phyloP scores from a whole-genome alignment of 2,329 filamentous ascomycete genomes.

The Orbilia javanica region DNA sequence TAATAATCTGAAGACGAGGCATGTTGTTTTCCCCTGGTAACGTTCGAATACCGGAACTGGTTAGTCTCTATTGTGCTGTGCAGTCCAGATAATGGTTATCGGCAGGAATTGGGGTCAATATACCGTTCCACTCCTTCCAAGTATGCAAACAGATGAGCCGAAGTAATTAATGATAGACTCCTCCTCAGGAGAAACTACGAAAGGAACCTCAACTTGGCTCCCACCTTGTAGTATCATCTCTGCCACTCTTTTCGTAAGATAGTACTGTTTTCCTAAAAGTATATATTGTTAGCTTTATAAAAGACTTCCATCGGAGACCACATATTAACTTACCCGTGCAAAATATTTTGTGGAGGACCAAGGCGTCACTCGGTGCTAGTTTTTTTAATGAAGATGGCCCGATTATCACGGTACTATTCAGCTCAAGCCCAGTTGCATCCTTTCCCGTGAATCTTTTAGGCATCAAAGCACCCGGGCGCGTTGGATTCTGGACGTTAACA shows the following conservation, averaged over 20 bases:
- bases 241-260: conserved; percentile 9
- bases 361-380: neutral
- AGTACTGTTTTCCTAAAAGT: conserved; percentile 23
- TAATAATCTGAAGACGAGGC: conserved; percentile 25
- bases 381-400: neutral
- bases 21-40: conserved; percentile 36
- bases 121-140: conserved; percentile 37
- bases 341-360: conserved; percentile 24
- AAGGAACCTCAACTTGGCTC: conserved; percentile 16
- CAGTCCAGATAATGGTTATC: too few species aligned
- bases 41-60: neutral
- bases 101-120: too few species aligned
- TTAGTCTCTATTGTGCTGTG: too few species aligned
- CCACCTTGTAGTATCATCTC: conserved; percentile 37
- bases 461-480: neutral
- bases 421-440: neutral
- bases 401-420: neutral
- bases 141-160: conserved; percentile 33
- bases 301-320: neutral
- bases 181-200: conserved; percentile 29
- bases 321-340: conserved; percentile 9
- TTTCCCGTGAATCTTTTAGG: conserved; percentile 9
- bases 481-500: neutral
- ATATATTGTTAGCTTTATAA: neutral
- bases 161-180: conserved; percentile 33